phyloP scores from a whole-genome alignment of 192 early-diverging fungal species.

The Coemansia sp. region DNA sequence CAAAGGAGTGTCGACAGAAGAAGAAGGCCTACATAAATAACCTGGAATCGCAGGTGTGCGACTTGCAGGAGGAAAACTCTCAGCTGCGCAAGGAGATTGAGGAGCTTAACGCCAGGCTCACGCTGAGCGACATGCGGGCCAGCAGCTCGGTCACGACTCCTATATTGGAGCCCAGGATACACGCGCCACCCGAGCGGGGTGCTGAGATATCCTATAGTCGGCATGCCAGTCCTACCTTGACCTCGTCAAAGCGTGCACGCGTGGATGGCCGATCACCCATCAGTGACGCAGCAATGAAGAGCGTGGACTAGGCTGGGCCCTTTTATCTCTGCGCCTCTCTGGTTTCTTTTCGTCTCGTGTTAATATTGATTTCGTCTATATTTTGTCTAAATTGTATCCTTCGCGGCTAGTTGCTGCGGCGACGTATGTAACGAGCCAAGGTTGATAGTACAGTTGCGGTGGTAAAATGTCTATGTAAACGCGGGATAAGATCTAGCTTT shows the following conservation, averaged over 20 bases:
- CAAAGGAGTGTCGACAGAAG: conserved; percentile 82
- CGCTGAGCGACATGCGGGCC: conserved; percentile 57
- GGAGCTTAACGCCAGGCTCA: conserved; percentile 65
- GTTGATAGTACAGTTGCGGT: not conserved
- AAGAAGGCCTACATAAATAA: conserved; percentile 77
- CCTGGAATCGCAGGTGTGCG: conserved; percentile 63
- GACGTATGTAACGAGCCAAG: not conserved
- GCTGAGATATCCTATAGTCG: not conserved
- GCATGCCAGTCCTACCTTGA: conserved; percentile 13
- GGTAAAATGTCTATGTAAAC: not conserved
- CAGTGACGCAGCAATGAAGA: conserved; percentile 2
- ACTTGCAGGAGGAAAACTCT: conserved; percentile 64
- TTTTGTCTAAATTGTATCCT: not conserved
- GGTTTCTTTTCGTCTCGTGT: not conserved
- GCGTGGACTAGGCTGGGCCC: conserved; percentile 3
- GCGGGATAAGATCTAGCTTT: not conserved
- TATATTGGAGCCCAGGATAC: conserved; percentile 8
- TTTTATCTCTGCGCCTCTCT: not conserved
- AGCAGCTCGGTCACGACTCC: conserved; percentile 34
- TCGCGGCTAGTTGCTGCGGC: not conserved
- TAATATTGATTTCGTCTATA: not conserved
- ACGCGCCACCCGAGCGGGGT: not conserved
- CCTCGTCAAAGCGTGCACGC: conserved; percentile 33
- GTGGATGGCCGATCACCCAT: conserved; percentile 25
- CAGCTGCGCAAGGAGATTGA: conserved; percentile 65